phyloP scores from a whole-genome alignment of 2,329 filamentous ascomycete genomes.

The Diplodia intermedia region DNA sequence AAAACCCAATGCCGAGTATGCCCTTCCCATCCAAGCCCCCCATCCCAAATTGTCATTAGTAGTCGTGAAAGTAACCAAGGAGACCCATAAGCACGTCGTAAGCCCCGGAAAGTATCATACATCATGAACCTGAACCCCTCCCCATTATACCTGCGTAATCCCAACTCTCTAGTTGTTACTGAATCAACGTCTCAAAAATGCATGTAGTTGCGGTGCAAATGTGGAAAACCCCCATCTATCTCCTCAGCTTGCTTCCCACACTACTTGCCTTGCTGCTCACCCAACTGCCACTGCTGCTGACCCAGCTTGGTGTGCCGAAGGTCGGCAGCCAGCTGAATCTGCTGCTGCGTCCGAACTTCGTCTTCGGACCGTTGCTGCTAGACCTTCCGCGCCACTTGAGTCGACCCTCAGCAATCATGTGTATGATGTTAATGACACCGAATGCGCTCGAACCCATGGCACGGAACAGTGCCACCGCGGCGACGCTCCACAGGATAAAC shows the following conservation, averaged over 20 bases:
- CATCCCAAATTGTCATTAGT: conserved; percentile 2
- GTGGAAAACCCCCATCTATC: not conserved
- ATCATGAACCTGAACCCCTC: not conserved
- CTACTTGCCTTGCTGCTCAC: conserved; percentile 29
- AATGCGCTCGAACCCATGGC: conserved; percentile 83
- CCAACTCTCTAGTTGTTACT: not conserved
- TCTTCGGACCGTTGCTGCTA: not conserved
- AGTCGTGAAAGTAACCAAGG: conserved; percentile 4
- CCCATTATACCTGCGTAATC: not conserved
- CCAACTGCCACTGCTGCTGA: conserved; percentile 27
- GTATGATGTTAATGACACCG: conserved; percentile 81
- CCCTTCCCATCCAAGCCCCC: not conserved
- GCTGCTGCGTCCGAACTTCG: conserved; percentile 17
- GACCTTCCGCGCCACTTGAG: conserved; percentile 61
- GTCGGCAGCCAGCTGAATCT: conserved; percentile 17
- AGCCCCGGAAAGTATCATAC: conserved; percentile 17
- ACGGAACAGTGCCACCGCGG: conserved; percentile 83
- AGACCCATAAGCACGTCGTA: conserved; percentile 3
- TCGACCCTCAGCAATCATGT: conserved; percentile 85
- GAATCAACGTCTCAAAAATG: not conserved
- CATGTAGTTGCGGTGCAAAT: not conserved
- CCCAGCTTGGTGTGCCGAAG: conserved; percentile 13
- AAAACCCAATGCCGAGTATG: not conserved
- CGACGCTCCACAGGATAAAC: conserved; percentile 93
- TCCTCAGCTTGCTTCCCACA: conserved; percentile 14